Percentiles rank a stretch among this genome's conserved stretches.
Evolutionary conservation across 495 filamentous ascomycete genomes (phyloP).

Genomic region (Tuber magnatum): DNA sequence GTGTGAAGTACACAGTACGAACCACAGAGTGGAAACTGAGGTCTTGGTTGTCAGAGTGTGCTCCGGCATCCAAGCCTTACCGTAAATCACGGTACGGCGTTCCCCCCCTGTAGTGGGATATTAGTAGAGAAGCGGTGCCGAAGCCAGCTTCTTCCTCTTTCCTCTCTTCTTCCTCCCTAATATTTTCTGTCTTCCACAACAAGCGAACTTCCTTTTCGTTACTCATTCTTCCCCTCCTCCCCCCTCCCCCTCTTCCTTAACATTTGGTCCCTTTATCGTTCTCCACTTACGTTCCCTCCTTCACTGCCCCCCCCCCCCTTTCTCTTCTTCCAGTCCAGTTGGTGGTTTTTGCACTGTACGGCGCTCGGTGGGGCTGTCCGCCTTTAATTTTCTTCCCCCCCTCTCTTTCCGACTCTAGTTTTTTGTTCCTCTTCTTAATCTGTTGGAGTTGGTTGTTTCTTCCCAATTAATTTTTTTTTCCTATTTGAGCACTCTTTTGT

Average conservation of each 20-base stretch:
- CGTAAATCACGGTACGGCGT: background rate
- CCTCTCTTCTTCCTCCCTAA: background rate
- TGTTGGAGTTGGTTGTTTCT: background rate
- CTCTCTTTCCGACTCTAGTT: background rate
- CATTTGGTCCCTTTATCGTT: background rate
- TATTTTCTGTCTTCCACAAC: background rate
- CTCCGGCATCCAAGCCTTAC: background rate
- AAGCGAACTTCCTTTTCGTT: background rate
- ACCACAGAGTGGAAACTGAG: background rate
- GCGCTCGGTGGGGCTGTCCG: background rate
- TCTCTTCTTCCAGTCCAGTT: background rate
- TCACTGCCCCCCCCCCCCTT: background rate
- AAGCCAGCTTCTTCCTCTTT: background rate
- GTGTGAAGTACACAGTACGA: background rate
- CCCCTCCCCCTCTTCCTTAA: conserved; percentile 1
- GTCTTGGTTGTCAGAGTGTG: background rate
- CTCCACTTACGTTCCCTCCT: background rate
- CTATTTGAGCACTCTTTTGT: background rate
- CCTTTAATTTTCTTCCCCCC: background rate
- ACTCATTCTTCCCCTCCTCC: background rate
- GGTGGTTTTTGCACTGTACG: background rate
- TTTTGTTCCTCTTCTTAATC: background rate
- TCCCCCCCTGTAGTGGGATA: background rate
- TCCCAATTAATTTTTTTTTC: background rate
- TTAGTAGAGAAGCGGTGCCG: background rate